Evolutionary conservation across 2,329 filamentous ascomycete species (phyloP), one percentile per base, ranked within the genome.

Genomic region (Ascochyta pisi): DNA sequence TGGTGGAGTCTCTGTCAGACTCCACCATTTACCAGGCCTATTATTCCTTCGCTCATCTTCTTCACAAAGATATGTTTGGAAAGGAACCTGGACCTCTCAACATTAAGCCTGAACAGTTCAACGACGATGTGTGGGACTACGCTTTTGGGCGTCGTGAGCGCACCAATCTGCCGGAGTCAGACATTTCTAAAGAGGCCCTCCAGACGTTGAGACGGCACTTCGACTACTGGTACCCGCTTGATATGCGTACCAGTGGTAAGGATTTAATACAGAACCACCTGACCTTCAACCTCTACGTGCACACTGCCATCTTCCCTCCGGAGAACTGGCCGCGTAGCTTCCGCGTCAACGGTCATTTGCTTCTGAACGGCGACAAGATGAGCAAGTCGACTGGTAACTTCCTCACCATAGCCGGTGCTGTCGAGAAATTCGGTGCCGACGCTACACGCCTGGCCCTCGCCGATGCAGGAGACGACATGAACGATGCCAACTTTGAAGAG

Each of bases 351-450:
- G 95, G 95, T 1, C 94, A 98, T 78, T 80, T 98, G 69, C 86
- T 96, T 76, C 83, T 99, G 62, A 99, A 99, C 75, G 94, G 94
- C 45, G 91, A 96, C 75, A 99, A 99, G 85, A 99, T 99, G 95
- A 90, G 88, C 75, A 99, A 99, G 82, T 94, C 89, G 50, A 97
- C 93, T 0, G 95, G 95, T 60, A 99, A 98, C 80, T 99, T 99
- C 82, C 83, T 99, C 75, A 98, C 95, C 10, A 82, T 98, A 48
- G 85, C 88, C 50, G 91, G 97, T 60, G 85, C 93, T 27, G 89
- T 94, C 13, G 84, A 88, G 67, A 99, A 99, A 77, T 99, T 95
- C 68, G 95, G 95, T 70, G 94, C 95, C 8, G 95, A 98, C 75
- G 95, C 95, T 12, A 89, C 90, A 39, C 86, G 94, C 73, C 90